Conservation (phyloP, 345 rosid genomes). For the Eucalyptus polyanthemos region DNA sequence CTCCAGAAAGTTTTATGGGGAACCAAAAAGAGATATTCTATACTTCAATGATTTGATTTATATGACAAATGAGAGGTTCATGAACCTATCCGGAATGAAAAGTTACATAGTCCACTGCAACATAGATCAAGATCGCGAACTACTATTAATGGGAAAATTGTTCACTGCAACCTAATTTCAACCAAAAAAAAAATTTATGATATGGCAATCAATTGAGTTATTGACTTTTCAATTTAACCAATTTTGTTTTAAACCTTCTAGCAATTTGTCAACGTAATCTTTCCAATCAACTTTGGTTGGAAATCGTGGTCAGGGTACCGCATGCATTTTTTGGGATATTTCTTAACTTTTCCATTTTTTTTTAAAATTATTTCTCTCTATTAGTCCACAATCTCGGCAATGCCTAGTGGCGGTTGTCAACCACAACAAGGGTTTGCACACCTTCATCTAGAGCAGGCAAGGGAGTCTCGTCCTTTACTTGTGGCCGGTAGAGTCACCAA, state of each 20-base stretch:
- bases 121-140: background rate
- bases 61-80: background rate
- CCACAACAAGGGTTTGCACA: background rate
- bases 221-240: background rate
- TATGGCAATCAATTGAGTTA: background rate
- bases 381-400: background rate
- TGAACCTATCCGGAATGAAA: background rate
- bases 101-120: background rate
- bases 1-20: background rate
- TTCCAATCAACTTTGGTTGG: background rate
- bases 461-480: background rate
- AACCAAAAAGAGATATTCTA: background rate
- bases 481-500: background rate
- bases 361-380: background rate
- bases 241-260: background rate
- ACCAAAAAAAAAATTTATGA: background rate
- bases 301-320: background rate
- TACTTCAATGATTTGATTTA: background rate
- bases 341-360: background rate
- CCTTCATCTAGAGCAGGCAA: background rate
- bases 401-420: background rate
- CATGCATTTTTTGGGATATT: background rate
- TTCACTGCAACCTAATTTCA: background rate
- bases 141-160: background rate
- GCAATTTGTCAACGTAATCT: background rate